Base-by-base conservation (phyloP, 1,284 basidiomycete genomes). In the Athelia psychrophila region DNA sequence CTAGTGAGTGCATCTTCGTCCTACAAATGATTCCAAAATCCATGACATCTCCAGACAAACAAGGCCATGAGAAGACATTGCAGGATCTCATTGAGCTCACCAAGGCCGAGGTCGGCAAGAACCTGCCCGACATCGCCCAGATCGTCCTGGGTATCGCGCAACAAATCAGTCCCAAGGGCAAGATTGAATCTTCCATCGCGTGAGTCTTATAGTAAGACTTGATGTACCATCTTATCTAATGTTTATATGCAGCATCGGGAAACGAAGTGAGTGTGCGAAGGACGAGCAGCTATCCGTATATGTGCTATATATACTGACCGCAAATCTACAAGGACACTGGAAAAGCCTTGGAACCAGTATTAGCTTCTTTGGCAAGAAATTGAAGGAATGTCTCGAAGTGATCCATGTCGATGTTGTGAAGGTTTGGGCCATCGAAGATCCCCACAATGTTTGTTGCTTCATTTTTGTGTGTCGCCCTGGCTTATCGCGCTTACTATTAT, bases 371-470 rank as follows among this genome's bases (percentile, higher is more conserved):
- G 56, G 55, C 20, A 58, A 50, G 44, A 57, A 47, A 5, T 47
- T 62, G 13, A 49, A 56, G 35, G 27, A 45, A 8, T 62, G 58
- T 40, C 54, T 61, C 13, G 51, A 57, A 33, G 44, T 57, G 3
- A 53, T 60, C 10, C 59, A 59, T 49, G 33, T 44, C 3, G 59
- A 66, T 40, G 63, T 66, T 38, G 49, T 66, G 24, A 47, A 38
- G 3, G 53, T 62, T 25, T 67, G 65, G 65, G 58, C 58, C 32
- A 61, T 67, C 50, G 44, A 60, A 32, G 64, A 67, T 53, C 58
- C 61, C 3, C 30, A 58, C 1, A 46, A 45, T 32, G 62, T 59
- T 22, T 23, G 58, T 49, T 27, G n/a, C 24, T 48, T 20, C 4
- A 18, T 23, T 48, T 20, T 6, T 30, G 13, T 19, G n/a, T 42